These are phyloP conservation scores for Nicotiana rustica DNA, from an alignment of 305 asterid genomes.

Conservation along the genomic window DNA sequence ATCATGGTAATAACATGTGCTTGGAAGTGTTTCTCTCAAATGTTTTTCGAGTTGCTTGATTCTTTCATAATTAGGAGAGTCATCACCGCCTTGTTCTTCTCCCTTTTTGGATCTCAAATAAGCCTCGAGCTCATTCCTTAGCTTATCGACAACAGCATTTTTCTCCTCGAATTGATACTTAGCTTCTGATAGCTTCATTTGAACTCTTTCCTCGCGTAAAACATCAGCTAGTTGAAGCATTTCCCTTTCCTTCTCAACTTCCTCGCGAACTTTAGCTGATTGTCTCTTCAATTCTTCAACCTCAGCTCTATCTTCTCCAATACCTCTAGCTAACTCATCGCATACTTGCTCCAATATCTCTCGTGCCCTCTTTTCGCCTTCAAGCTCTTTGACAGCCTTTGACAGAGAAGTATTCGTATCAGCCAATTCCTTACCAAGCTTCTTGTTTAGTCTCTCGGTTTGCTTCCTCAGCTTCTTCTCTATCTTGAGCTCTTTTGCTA, in stretches of 20 bases:
- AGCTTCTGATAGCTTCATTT: conserved; percentile 94
- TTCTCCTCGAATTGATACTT: conserved; percentile 93
- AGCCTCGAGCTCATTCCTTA: conserved; percentile 73
- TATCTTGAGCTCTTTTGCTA: conserved; percentile 67
- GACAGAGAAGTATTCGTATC: conserved; percentile 62
- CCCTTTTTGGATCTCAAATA: conserved; percentile 65
- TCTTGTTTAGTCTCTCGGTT: conserved; percentile 79
- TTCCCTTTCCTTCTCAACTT: conserved; percentile 92
- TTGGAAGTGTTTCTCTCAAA: conserved; percentile 77
- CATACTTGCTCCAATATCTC: conserved; percentile 87
- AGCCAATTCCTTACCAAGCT: conserved; percentile 77
- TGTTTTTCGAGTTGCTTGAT: conserved; percentile 82
- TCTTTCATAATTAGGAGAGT: conserved; percentile 74
- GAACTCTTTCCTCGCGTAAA: conserved; percentile 88
- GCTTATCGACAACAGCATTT: conserved; percentile 70
- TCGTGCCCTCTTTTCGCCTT: conserved; percentile 75
- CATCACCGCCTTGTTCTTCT: conserved; percentile 51
- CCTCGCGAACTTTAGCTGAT: conserved; percentile 75
- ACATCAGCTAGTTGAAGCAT: conserved; percentile 92
- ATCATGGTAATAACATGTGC: conserved; percentile 45
- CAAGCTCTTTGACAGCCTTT: conserved; percentile 59
- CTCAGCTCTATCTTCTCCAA: conserved; percentile 80
- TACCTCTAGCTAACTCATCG: conserved; percentile 79
- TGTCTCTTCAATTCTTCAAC: conserved; percentile 79
- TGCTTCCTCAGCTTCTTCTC: conserved; percentile 88